Percentiles rank a stretch among this genome's conserved stretches.
phyloP scores from a whole-genome alignment of 1,284 basidiomycete genomes.

The Fomitopsis palustris region DNA sequence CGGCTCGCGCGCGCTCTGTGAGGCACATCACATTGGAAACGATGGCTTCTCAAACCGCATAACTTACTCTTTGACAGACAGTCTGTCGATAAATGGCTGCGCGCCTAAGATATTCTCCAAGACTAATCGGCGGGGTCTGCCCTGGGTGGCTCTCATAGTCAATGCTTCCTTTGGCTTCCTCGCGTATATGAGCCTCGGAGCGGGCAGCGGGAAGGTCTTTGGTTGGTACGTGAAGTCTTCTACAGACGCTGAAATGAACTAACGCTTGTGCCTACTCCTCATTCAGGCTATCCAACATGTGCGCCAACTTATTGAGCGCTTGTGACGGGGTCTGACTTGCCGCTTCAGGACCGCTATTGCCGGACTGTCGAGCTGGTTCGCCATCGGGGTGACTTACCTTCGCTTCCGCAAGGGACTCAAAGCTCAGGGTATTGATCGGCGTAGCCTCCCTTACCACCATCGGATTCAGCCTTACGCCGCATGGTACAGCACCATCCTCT shows the following conservation, averaged over 20 bases:
- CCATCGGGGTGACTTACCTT: slow-evolving; percentile 76
- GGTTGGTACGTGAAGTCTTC: slow-evolving; percentile 26
- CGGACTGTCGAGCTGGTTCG: slow-evolving; percentile 81
- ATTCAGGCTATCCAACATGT: neutral
- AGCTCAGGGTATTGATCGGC: slow-evolving; percentile 69
- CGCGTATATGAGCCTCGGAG: slow-evolving; percentile 63
- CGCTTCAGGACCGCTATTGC: slow-evolving; percentile 45
- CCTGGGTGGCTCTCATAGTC: slow-evolving; percentile 67
- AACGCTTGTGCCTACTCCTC: too few species aligned
- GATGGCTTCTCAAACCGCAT: neutral
- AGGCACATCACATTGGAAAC: slow-evolving; percentile 19
- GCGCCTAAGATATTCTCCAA: slow-evolving; percentile 74
- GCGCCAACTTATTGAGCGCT: neutral
- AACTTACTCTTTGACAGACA: slow-evolving; percentile 44
- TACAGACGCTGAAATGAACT: neutral
- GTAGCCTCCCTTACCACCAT: slow-evolving; percentile 61
- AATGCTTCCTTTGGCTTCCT: slow-evolving; percentile 70
- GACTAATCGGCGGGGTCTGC: slow-evolving; percentile 71
- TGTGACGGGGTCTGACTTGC: neutral
- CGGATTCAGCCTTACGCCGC: slow-evolving; percentile 69
- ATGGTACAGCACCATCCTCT: slow-evolving; percentile 57
- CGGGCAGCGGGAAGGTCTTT: slow-evolving; percentile 67
- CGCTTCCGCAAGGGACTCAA: slow-evolving; percentile 77
- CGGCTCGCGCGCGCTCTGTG: slow-evolving; percentile 77
- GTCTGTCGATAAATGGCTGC: slow-evolving; percentile 71